Base-by-base conservation (phyloP, 345 rosid species). In the Firmiana major region DNA sequence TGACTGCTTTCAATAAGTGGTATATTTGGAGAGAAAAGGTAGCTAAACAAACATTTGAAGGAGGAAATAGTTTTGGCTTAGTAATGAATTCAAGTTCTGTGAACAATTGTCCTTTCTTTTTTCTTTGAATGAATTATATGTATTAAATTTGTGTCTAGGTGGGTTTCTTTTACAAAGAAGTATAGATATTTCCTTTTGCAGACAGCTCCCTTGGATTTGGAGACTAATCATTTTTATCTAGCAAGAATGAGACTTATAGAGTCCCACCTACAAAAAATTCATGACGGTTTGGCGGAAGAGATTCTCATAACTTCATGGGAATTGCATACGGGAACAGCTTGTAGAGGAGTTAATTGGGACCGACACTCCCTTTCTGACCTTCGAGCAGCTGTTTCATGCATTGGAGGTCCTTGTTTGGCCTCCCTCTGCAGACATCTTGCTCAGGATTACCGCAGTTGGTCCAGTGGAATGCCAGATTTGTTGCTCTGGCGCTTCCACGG, bases 391-490 rank as follows among this genome's bases (percentile, higher is more conserved):
- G 98, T 93, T 81, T 78, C 90, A 45, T 92, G 98, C 75, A 85
- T 88, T 26, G 89, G 93, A 43, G 97, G 97, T 38, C 65, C 86
- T 60, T 87, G 97, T 85, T 81, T 96, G 83, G 97, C 97, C 51
- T 86, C 94, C 2, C 79, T 93, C 45, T 96, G 94, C 63, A 84
- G 89, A 53, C 78, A 87, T 79, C 88, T 93, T 42, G 90, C 93
- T 65, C 94, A 89, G 86, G 99, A 93, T 76, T 92, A 93, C 48
- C 78, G 81, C 40, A 93, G 92, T 78, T 96, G 99, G 99, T 90
- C 93, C n/a, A 88, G 94, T 54, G 99, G 99, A 81, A 92, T 96
- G 97, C 99, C 99, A 8, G 97, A 96, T 87, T 81, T 96, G 36
- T 81, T 93, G 79, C 68, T 91, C 48, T 96, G 99, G 99, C 91